These are phyloP conservation scores for Neurospora sp. DNA, from an alignment of 495 filamentous ascomycete species.

Conservation along the genomic window DNA sequence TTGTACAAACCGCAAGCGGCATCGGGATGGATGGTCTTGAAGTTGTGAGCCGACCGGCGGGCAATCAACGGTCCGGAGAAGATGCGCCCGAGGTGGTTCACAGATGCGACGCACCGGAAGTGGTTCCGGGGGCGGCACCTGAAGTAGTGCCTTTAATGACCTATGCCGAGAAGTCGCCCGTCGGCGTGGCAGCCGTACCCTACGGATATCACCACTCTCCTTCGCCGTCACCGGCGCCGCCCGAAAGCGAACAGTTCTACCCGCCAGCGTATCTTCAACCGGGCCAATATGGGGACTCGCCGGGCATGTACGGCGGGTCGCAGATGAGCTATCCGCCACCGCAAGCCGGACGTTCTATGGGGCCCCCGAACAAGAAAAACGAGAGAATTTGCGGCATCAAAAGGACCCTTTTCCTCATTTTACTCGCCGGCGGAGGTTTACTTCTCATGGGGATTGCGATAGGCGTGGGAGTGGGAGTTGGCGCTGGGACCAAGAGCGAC, in stretches of 20 bases:
- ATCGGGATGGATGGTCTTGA: background rate
- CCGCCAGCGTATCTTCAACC: background rate
- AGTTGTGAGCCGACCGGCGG: background rate
- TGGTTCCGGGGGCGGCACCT: background rate
- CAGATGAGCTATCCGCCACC: background rate
- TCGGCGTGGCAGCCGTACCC: background rate
- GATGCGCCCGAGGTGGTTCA: background rate
- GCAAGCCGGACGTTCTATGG: background rate
- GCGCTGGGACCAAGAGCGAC: conserved; percentile 2
- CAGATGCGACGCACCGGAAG: background rate
- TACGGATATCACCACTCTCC: background rate
- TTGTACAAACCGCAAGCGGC: background rate
- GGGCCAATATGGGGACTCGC: background rate
- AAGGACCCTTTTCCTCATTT: conserved; percentile 3
- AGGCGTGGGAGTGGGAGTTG: conserved; percentile 14
- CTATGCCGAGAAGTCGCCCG: background rate
- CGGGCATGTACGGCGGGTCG: background rate
- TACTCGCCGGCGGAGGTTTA: conserved; percentile 5
- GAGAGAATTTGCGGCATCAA: conserved; percentile 9
- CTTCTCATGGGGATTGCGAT: conserved; percentile 10
- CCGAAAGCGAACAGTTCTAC: background rate
- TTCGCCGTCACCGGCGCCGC: background rate
- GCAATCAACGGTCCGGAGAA: background rate
- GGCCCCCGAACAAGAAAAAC: background rate
- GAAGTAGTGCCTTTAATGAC: background rate